phyloP scores from a whole-genome alignment of 371 early-diverging fungal species.

The Syncephalastrum contaminatum region DNA sequence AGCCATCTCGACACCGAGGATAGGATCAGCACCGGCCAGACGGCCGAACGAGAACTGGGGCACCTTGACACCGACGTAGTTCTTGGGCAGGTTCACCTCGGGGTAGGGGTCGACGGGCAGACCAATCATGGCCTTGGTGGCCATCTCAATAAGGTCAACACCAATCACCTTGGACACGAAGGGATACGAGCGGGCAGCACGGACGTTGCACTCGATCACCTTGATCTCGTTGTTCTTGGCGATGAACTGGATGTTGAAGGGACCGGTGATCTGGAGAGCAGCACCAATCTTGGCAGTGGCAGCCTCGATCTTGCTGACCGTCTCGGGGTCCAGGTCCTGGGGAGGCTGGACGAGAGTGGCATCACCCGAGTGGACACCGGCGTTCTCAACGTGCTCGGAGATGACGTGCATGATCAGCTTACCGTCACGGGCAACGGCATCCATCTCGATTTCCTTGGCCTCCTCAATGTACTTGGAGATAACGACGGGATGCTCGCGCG shows the following conservation, averaged over 20 bases:
- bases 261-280: constrained; percentile 91
- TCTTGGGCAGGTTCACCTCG: constrained; percentile 65
- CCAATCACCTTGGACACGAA: constrained; percentile 94
- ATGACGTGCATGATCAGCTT: constrained; percentile 82
- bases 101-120: constrained; percentile 61
- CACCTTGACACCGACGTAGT: constrained; percentile 87
- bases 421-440: constrained; percentile 87
- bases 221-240: constrained; percentile 81
- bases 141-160: constrained; percentile 86
- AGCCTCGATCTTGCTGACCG: constrained; percentile 75
- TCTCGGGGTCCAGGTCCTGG: constrained; percentile 64
- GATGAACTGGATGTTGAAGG: constrained; percentile 96
- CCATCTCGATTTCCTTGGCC: constrained; percentile 94
- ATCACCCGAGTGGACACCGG: constrained; percentile 97
- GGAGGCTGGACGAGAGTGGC: constrained; percentile 92
- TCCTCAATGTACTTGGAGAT: constrained; percentile 91
- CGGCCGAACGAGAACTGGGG: constrained; percentile 95
- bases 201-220: constrained; percentile 96
- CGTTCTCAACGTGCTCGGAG: constrained; percentile 94
- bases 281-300: constrained; percentile 89
- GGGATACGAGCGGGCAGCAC: constrained; percentile 95
- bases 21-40: constrained; percentile 91
- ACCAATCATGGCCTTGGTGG: constrained; percentile 77
- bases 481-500: constrained; percentile 91
- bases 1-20: constrained; percentile 97